Base-by-base conservation (phyloP, 805 yeast genomes). In the Wickerhamiella lipophila region DNA sequence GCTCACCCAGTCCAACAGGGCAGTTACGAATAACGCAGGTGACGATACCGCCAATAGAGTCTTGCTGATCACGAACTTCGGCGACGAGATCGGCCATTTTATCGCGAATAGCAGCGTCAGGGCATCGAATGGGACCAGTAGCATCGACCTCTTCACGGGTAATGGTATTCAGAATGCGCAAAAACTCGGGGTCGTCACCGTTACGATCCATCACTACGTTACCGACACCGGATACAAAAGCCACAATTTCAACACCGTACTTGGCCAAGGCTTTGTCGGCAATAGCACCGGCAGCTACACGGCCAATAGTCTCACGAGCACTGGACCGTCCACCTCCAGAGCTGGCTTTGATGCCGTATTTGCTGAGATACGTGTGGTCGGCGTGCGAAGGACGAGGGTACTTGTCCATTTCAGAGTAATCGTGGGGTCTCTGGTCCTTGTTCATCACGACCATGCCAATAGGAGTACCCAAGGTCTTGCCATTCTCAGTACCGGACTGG, bases 371-470 rank as follows among this genome's bases (percentile, higher is more conserved):
- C 19, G 98, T 92, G 74, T 74, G 87, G 67, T 92, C 98, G 16
- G 98, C 97, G 67, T 92, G 98, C 26, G 95, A 84, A 23, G 98
- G 98, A 67, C 98, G 79, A 57, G 98, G 98, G 70, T 79, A 92
- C 56, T 82, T 73, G 64, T 88, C 97, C 67, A 94, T 92, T 61
- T 89, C 97, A 22, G 84, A 75, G 73, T 92, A 92, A 67, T 92
- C 98, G 56, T 86, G 78, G 11, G 98, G 98, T 63, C 97, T 77
- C 65, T 92, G 98, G 68, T 92, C 98, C 69, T 92, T 87, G 66
- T 92, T 92, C 60, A 74, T 74, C 19, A 92, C 94, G 50, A 88
- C 62, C 96, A 92, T 85, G 9, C 84, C 96, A 52, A 92, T 83
- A 22, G 98, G 97, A 27, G 96, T 84, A 32, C 98, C 98, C 53